Evolutionary conservation across 305 asterid species (phyloP).

Genomic region (Striga hermonthica): DNA sequence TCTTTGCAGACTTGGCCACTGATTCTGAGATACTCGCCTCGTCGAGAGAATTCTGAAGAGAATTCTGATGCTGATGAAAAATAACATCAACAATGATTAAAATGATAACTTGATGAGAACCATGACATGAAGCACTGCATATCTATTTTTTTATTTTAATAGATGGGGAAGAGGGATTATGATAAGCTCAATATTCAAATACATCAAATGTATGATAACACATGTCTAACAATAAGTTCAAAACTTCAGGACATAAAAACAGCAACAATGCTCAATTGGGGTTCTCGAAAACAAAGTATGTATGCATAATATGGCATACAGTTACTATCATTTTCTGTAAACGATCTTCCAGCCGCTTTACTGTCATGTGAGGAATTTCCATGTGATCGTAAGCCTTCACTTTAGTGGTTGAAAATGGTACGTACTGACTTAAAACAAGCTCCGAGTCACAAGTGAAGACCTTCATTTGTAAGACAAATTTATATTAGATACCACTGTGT

Average conservation of each 20-base stretch:
- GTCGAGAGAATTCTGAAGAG: conserved; percentile 36
- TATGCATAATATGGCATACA: conserved; percentile 41
- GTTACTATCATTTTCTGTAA: conserved; percentile 36
- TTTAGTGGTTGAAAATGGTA: conserved; percentile 60
- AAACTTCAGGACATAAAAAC: not conserved
- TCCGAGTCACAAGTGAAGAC: conserved; percentile 72
- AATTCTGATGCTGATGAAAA: conserved; percentile 43
- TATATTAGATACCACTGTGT: conserved; percentile 26
- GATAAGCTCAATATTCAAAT: no score
- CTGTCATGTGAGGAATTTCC: conserved; percentile 36
- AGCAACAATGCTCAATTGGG: not conserved
- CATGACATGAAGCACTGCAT: no score
- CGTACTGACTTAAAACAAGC: conserved; percentile 44
- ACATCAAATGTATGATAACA: no score
- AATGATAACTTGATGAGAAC: not conserved
- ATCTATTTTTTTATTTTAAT: no score
- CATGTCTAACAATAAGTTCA: no score
- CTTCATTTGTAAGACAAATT: conserved; percentile 46
- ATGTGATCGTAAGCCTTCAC: conserved; percentile 45
- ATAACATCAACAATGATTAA: conserved; percentile 19
- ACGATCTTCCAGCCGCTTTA: conserved; percentile 26
- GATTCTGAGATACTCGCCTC: conserved; percentile 33
- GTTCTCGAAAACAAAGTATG: conserved; percentile 2
- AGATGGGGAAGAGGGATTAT: no score
- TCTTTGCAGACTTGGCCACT: conserved; percentile 39